Percentiles rank a stretch among this genome's conserved stretches.
These are phyloP conservation scores for Xerocomus spinulosus DNA, from an alignment of 768 basidiomycete species.

Conservation along the genomic window DNA sequence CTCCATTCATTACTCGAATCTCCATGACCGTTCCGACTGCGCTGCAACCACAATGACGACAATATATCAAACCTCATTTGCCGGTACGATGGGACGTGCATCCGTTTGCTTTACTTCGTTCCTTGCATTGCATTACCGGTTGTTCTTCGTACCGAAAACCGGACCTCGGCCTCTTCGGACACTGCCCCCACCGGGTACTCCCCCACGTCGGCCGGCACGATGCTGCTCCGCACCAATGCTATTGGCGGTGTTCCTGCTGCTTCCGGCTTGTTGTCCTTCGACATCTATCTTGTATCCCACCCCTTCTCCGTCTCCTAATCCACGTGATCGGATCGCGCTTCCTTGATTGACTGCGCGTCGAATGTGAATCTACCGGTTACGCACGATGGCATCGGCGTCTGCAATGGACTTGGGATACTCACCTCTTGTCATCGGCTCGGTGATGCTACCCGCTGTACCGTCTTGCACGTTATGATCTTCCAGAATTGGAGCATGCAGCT, in stretches of 20 bases:
- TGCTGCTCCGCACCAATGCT: conserved; percentile 4
- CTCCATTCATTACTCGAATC: background rate
- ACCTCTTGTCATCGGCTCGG: conserved; percentile 12
- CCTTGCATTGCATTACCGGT: conserved; percentile 7
- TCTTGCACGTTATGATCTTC: conserved; percentile 5
- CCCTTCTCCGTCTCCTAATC: background rate
- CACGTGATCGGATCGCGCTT: background rate
- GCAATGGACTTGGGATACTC: background rate
- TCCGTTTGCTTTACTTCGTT: background rate
- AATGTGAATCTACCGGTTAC: conserved; percentile 5
- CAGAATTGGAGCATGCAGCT: conserved; percentile 78
- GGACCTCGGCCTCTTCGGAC: conserved; percentile 1
- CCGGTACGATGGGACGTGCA: background rate
- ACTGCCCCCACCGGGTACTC: background rate
- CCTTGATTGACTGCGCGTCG: background rate
- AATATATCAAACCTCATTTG: background rate
- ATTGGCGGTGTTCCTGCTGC: conserved; percentile 11
- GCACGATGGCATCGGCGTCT: background rate
- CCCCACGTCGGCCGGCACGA: conserved; percentile 6
- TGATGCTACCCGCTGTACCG: conserved; percentile 5
- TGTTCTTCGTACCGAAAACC: conserved; percentile 6
- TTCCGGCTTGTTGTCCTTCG: conserved; percentile 5
- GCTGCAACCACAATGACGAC: conserved; percentile 1
- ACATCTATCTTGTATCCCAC: background rate
- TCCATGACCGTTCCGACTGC: background rate